Evolutionary conservation across 257 asterid genomes (phyloP).

Genomic region (Handroanthus guayacan): DNA sequence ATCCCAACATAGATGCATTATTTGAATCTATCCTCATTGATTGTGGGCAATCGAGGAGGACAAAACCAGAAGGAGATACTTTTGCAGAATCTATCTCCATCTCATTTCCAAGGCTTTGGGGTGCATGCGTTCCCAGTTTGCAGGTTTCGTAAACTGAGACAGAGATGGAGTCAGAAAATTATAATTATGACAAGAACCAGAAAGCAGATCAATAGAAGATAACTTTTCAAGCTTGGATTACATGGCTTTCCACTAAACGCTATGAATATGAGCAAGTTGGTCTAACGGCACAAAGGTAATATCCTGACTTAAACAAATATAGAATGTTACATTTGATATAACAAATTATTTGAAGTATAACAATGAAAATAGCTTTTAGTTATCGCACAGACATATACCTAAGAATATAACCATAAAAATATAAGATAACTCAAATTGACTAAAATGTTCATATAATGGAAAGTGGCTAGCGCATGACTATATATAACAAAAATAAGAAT

Average conservation of each 20-base stretch:
- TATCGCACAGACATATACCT: too few relatives aligned
- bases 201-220: not conserved
- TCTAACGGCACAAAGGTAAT: too few relatives aligned
- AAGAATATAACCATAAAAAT: too few relatives aligned
- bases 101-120: slow-evolving; percentile 85
- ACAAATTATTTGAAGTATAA: too few relatives aligned
- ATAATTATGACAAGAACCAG: slow-evolving; percentile 23
- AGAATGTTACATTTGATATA: too few relatives aligned
- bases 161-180: slow-evolving; percentile 4
- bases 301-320: too few relatives aligned
- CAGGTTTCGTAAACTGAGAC: slow-evolving; percentile 88
- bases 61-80: slow-evolving; percentile 80
- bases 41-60: slow-evolving; percentile 93
- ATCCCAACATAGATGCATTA: slow-evolving; percentile 94
- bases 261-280: slow-evolving; percentile 20
- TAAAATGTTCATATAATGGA: too few relatives aligned
- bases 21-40: slow-evolving; percentile 98
- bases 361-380: too few relatives aligned
- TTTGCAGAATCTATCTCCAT: slow-evolving; percentile 92
- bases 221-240: slow-evolving; percentile 15
- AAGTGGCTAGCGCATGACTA: too few relatives aligned
- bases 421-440: too few relatives aligned
- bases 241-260: slow-evolving; percentile 14
- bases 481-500: too few relatives aligned
- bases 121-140: slow-evolving; percentile 92